Conservation (phyloP, 2,329 filamentous ascomycete species). For the Aspergillus thermomutatus region DNA sequence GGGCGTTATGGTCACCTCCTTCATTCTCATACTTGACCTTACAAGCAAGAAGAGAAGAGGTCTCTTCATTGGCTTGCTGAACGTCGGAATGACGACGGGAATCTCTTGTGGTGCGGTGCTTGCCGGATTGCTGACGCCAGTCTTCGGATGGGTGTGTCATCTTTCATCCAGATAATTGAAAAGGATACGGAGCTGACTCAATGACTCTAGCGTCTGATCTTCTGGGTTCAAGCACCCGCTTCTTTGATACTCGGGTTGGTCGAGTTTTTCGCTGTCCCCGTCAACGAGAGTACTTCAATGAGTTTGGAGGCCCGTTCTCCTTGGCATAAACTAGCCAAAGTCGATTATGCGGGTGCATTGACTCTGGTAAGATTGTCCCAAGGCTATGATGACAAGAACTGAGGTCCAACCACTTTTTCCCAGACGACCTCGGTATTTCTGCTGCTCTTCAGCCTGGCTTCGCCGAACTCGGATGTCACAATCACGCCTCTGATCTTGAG, state of each 20-base stretch:
- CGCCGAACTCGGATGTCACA: conserved; percentile 54
- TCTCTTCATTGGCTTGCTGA: conserved; percentile 69
- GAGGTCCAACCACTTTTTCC: conserved; percentile 4
- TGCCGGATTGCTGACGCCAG: conserved; percentile 61
- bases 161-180: neutral
- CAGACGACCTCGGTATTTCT: conserved; percentile 64
- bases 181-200: neutral
- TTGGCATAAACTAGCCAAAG: conserved; percentile 55
- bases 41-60: conserved; percentile 65
- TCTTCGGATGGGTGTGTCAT: conserved; percentile 65
- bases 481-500: conserved; percentile 60
- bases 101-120: conserved; percentile 69
- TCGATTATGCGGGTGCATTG: conserved; percentile 73
- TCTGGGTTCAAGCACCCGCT: conserved; percentile 68
- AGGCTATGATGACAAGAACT: neutral
- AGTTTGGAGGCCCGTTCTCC: conserved; percentile 38
- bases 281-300: conserved; percentile 29
- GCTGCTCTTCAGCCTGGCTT: conserved; percentile 68
- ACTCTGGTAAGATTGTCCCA: conserved; percentile 52
- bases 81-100: conserved; percentile 68
- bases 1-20: conserved; percentile 68
- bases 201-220: conserved; percentile 60
- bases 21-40: conserved; percentile 75
- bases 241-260: conserved; percentile 59
- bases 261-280: conserved; percentile 65